A percentile compares a stretch with the other conserved stretches of the same genome.
Conservation (phyloP, 2,329 filamentous ascomycete species). For the Penicillium sp. region DNA sequence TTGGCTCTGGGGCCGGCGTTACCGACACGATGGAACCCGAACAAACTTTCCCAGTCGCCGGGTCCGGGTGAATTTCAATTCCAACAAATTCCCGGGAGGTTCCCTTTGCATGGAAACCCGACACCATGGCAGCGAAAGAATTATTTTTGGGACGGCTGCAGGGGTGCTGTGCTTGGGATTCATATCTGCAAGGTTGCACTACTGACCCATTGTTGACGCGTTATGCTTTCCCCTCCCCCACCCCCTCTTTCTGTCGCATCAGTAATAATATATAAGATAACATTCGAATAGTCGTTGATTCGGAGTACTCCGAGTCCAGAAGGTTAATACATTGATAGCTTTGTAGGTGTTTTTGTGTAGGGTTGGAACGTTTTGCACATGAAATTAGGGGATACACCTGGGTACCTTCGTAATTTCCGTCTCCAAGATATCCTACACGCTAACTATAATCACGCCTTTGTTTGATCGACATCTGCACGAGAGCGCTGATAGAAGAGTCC, state of each 20-base stretch:
- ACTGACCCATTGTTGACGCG: neutral
- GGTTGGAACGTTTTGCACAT: neutral
- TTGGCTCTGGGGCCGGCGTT: constrained; percentile 16
- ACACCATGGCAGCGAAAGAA: constrained; percentile 11
- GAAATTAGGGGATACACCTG: neutral
- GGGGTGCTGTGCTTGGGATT: constrained; percentile 3
- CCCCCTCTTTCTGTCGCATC: neutral
- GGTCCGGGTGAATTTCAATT: constrained; percentile 11
- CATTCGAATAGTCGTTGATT: neutral
- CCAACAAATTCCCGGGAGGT: constrained; percentile 11
- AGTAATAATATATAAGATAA: neutral
- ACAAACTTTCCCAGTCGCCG: constrained; percentile 16
- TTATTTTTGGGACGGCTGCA: constrained; percentile 10
- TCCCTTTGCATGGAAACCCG: constrained; percentile 14
- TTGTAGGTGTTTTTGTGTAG: neutral
- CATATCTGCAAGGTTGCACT: neutral
- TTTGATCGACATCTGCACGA: constrained; percentile 4
- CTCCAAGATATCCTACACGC: neutral
- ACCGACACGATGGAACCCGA: constrained; percentile 19
- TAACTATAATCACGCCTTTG: neutral
- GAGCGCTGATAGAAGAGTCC: neutral
- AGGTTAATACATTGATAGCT: neutral
- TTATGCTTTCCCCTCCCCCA: neutral
- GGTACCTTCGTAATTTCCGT: neutral
- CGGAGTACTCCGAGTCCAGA: constrained; percentile 11